Evolutionary conservation across 768 basidiomycete genomes (phyloP), one percentile per base, ranked within the genome.

Genomic region (Lactarius vividus): DNA sequence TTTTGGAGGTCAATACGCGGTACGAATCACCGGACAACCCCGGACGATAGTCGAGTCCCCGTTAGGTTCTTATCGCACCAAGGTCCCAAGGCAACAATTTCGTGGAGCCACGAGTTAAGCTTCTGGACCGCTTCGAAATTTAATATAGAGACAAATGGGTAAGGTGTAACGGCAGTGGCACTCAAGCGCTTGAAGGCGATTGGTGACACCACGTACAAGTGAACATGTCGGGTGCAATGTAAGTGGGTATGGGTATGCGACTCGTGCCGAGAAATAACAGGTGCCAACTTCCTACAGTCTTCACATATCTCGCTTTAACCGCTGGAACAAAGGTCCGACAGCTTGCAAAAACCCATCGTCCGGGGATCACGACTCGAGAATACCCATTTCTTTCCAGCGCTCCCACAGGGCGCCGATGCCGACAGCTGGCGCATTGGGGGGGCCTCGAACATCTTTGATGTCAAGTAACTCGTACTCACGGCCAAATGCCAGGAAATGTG

Each of bases 401-500:
- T 96, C 91, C 86, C 91, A 93, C 28, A 98, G 79, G 62, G 88
- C 77, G 8, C 92, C 92, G 20, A 89, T 82, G 0, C 93, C 92
- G 0, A 90, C 89, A 3, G 66, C 63, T 4, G 81, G 77, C 6
- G 83, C 77, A 57, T 81, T 83, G 2, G 84, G 72, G 53, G 85
- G 78, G 1, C 92, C 92, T 67, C 84, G 89, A 74, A 97, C 85
- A 74, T 98, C 96, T 77, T 89, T 92, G 67, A 89, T 81, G 60
- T 96, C 94, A 69, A 98, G 75, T 66, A 98, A 75, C 72, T 98
- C 92, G 76, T 96, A 98, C 76, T 98, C 94, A 58, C 85, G 84
- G 0, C 96, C 96, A 72, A 98, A 98, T 0, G 96, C 94, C 59
- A 98, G 81, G 79, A 97, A 99, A 77, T 98, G 96, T 0, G 96